phyloP scores from a whole-genome alignment of 352 stramenopile genomes.

The Phytophthora hybrid region DNA sequence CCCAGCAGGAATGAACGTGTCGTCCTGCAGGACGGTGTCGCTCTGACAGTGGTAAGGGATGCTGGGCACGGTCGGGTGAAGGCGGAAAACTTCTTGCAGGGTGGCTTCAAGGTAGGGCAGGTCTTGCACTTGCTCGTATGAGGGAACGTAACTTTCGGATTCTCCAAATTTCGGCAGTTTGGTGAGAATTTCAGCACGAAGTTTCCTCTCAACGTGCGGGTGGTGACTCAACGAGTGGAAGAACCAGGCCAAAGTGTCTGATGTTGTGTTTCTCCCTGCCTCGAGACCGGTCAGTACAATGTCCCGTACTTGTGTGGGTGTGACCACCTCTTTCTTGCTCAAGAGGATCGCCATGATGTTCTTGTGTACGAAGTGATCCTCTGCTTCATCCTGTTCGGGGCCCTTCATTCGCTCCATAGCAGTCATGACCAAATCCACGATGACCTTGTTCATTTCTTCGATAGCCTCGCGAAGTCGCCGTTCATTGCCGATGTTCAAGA shows the following conservation, averaged over 20 bases:
- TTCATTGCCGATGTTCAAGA: slow-evolving; percentile 38
- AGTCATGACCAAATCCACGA: slow-evolving; percentile 22
- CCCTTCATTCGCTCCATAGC: slow-evolving; percentile 7
- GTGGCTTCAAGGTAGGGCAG: slow-evolving; percentile 37
- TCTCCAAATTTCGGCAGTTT: slow-evolving; percentile 25
- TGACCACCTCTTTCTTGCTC: slow-evolving; percentile 3
- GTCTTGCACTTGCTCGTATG: slow-evolving; percentile 14
- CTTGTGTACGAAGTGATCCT: not conserved
- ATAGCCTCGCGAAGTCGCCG: slow-evolving; percentile 30
- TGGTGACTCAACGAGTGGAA: slow-evolving; percentile 56
- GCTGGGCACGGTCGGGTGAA: slow-evolving; percentile 41
- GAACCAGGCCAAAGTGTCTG: slow-evolving; percentile 56
- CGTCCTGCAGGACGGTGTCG: slow-evolving; percentile 55
- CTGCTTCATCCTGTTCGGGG: not conserved
- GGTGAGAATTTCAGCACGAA: slow-evolving; percentile 38
- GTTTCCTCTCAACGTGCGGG: slow-evolving; percentile 40
- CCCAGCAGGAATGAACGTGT: slow-evolving; percentile 42
- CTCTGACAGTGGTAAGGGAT: slow-evolving; percentile 42
- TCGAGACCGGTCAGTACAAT: slow-evolving; percentile 64
- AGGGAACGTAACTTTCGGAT: slow-evolving; percentile 8
- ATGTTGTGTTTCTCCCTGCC: slow-evolving; percentile 65
- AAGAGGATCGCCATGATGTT: slow-evolving; percentile 26
- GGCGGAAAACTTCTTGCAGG: slow-evolving; percentile 24
- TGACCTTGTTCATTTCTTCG: slow-evolving; percentile 20
- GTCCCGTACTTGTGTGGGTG: slow-evolving; percentile 46